Percentiles rank a stretch among this genome's conserved stretches.
phyloP scores from a whole-genome alignment of 2,329 filamentous ascomycete species.

The Phaeoacremonium minimum region DNA sequence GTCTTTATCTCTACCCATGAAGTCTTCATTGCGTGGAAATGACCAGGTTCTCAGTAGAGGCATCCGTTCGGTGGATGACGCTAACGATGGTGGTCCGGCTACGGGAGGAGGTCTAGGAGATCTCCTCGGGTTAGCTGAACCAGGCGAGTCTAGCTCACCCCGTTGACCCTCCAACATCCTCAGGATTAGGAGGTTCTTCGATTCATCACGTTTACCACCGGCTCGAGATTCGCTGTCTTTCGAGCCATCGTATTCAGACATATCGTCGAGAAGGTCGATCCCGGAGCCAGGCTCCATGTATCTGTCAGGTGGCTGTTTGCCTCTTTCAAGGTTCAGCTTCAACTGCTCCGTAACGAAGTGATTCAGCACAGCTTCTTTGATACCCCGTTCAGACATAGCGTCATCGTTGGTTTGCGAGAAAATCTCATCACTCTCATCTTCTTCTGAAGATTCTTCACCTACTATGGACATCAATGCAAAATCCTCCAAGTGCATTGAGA shows the following conservation, averaged over 20 bases:
- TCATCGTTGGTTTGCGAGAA: neutral
- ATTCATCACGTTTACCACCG: neutral
- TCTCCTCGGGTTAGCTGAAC: too few relatives aligned
- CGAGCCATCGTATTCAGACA: neutral
- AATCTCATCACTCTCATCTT: neutral
- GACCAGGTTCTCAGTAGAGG: constrained; percentile 3
- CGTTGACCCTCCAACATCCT: neutral
- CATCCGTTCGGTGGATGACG: neutral
- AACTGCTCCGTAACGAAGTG: neutral
- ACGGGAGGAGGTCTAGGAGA: too few relatives aligned
- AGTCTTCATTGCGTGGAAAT: constrained; percentile 9
- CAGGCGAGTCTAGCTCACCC: neutral
- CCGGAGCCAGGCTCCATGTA: neutral
- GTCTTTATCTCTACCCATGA: constrained; percentile 11
- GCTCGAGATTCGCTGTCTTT: neutral
- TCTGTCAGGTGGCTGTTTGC: neutral
- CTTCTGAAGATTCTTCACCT: neutral
- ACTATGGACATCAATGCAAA: neutral
- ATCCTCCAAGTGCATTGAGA: neutral
- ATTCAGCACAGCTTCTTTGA: neutral
- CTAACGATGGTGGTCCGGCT: neutral
- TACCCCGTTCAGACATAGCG: neutral
- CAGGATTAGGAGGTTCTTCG: neutral
- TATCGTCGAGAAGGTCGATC: neutral
- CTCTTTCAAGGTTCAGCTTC: neutral